Evolutionary conservation across 345 rosid species (phyloP).

Genomic region (Rhodamnia rubescens): DNA sequence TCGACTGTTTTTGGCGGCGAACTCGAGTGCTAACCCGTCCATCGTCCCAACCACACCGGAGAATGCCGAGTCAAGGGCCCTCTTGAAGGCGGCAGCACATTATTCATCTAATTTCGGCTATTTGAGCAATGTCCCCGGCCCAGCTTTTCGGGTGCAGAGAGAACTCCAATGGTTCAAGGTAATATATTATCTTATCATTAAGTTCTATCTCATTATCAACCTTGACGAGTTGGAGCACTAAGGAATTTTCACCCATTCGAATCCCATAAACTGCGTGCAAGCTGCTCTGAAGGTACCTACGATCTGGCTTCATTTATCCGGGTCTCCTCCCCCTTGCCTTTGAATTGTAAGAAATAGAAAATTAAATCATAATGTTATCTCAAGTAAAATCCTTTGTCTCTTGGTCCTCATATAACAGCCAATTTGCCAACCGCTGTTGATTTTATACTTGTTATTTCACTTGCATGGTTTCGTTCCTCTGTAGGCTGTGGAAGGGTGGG

Average conservation of each 20-base stretch:
- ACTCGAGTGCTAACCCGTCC: not conserved
- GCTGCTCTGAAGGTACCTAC: not conserved
- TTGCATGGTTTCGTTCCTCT: too few species aligned
- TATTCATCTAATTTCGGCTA: not conserved
- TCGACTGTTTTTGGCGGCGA: not conserved
- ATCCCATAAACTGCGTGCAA: not conserved
- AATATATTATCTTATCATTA: not conserved
- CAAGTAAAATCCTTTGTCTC: too few species aligned
- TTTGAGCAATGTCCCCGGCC: not conserved
- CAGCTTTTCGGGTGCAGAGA: conserved; percentile 4
- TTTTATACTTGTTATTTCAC: not conserved
- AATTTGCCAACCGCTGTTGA: not conserved
- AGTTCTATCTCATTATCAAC: not conserved
- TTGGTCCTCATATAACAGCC: not conserved
- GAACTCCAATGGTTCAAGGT: conserved; percentile 10
- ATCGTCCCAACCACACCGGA: not conserved
- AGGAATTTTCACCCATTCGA: not conserved
- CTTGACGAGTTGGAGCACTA: not conserved
- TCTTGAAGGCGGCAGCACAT: not conserved
- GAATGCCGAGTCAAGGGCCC: not conserved
- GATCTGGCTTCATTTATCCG: not conserved
- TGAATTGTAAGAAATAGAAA: not conserved
- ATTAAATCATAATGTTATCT: too few species aligned
- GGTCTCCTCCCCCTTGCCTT: not conserved
- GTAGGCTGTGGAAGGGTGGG: not conserved